Percentiles rank a stretch among this genome's conserved stretches.
These are phyloP conservation scores for Carex littledalei DNA, from an alignment of 176 grass and related monocot genomes.

Conservation along the genomic window DNA sequence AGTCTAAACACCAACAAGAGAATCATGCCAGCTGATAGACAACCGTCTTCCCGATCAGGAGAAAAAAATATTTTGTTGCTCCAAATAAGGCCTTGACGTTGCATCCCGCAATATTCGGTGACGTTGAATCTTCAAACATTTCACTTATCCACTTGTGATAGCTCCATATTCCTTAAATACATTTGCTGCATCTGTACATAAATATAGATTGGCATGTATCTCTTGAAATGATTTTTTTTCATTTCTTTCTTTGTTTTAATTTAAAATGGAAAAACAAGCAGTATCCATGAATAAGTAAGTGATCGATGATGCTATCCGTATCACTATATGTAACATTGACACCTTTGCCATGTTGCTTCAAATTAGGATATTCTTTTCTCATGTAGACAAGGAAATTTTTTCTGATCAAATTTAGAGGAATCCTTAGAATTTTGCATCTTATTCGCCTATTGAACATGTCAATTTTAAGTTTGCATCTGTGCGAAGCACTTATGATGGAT, in stretches of 20 bases:
- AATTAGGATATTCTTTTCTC: neutral
- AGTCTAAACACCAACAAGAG: neutral
- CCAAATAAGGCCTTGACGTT: neutral
- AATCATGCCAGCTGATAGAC: neutral
- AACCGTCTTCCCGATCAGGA: neutral
- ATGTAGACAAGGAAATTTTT: neutral
- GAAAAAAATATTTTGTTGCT: neutral
- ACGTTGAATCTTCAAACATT: neutral
- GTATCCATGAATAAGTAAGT: neutral
- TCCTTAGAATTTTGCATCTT: slow-evolving; percentile 10
- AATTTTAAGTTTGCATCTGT: neutral
- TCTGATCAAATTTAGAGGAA: neutral
- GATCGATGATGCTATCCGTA: neutral
- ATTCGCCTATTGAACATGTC: neutral
- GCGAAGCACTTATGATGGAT: neutral
- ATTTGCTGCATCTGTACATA: neutral
- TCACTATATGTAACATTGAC: neutral
- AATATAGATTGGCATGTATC: neutral
- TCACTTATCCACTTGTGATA: neutral
- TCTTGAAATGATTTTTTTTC: neutral
- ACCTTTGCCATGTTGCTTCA: neutral
- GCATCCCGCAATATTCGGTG: neutral
- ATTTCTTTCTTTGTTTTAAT: neutral
- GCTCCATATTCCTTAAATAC: neutral
- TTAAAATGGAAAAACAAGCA: neutral